Base-by-base conservation (phyloP, 176 grass and related monocot species). In the Poa pratensis region DNA sequence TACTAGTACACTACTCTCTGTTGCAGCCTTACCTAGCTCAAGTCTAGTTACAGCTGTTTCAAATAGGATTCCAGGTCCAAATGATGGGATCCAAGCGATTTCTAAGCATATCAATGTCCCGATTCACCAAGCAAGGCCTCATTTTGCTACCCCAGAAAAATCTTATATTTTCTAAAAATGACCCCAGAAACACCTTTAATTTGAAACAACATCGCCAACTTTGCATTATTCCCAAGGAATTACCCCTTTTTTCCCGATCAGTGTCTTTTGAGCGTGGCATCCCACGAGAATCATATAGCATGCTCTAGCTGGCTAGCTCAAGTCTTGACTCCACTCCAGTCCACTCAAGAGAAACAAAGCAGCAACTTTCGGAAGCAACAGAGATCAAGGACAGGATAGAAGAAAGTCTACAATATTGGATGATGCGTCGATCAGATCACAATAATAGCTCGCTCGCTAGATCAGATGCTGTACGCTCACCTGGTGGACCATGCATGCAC, bases 291-390 rank as follows among this genome's bases (percentile, higher is more conserved):
- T 77, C 40, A 32, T 32, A 62, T 88, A 32, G 4, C 43, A 13
- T 50, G 63, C 64, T 73, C 30, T 32, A 32, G 30, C 30, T 32
- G 30, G 30, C 34, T 62, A 40, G 73, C 40, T 61, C 51, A 7
- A 34, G 22, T 88, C 30, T 32, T 32, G 30, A 32, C 65, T 70
- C 30, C 30, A 10, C 9, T 72, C n/a, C 63, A 30, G 63, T 32
- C 30, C 30, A 32, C 30, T 78, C 74, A 77, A 77, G 69, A 23
- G 10, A 49, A 75, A 76, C 26, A 69, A 40, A 24, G 73, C 73
- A 62, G 39, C 80, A 83, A 30, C 58, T 70, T 83, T 77, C 46
- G 73, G 86, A 83, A 83, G 80, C 28, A 28, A 11, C 63, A 51
- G 16, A 71, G 51, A 83, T 58, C 19, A 59, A 17, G 4, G 71